Conservation (phyloP, 306 rosid species). For the Castanea sativa region DNA sequence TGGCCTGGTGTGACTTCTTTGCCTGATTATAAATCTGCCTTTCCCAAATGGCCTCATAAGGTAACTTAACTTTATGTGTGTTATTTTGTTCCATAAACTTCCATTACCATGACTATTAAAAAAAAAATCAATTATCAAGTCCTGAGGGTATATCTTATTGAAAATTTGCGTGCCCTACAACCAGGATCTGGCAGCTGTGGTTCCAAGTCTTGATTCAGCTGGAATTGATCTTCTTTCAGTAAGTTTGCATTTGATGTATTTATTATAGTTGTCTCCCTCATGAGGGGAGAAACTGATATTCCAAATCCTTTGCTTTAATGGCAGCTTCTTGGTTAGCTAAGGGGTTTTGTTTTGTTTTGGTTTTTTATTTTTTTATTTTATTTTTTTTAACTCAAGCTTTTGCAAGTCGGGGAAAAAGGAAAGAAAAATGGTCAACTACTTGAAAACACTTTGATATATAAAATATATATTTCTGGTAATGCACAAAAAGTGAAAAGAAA, state of each 20-base stretch:
- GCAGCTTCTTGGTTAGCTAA: too few relatives aligned
- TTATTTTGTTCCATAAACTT: constrained; percentile 7
- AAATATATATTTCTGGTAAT: too few relatives aligned
- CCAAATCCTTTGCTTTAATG: not conserved
- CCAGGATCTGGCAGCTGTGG: constrained; percentile 77
- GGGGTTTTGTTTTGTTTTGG: too few relatives aligned
- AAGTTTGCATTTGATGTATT: constrained; percentile 40
- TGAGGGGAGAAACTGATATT: constrained; percentile 19
- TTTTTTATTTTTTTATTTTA: too few relatives aligned
- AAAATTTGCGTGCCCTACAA: constrained; percentile 14
- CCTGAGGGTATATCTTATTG: not conserved
- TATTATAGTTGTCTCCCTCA: not conserved
- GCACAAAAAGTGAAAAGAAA: too few relatives aligned
- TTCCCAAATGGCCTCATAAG: constrained; percentile 91
- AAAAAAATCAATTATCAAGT: not conserved
- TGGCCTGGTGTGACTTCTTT: constrained; percentile 98
- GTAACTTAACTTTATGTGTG: constrained; percentile 33
- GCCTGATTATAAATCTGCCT: constrained; percentile 95
- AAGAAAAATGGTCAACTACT: not conserved
- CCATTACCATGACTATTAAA: not conserved
- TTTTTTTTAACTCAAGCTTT: not conserved
- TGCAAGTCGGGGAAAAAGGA: not conserved
- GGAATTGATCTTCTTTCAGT: constrained; percentile 91
- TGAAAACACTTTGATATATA: too few relatives aligned
- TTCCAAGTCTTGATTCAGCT: constrained; percentile 79